Conservation (phyloP, 352 stramenopile species). For the Globisporangium okanoganense region DNA sequence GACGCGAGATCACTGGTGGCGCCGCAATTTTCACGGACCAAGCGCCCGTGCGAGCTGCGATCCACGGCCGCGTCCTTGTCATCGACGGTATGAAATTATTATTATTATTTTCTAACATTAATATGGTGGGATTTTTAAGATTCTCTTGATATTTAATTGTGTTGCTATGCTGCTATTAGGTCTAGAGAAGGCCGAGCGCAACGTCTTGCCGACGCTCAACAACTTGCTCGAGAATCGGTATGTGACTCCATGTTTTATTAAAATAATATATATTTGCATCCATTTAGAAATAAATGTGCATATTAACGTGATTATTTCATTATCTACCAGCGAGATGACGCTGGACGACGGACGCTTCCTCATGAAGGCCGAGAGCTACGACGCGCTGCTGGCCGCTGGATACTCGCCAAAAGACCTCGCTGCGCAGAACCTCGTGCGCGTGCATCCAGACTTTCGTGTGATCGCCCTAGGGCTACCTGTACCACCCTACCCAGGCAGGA, state of each 20-base stretch:
- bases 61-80: conserved; percentile 91
- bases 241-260: neutral
- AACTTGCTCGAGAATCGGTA: conserved; percentile 95
- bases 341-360: conserved; percentile 94
- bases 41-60: conserved; percentile 91
- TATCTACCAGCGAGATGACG: conserved; percentile 78
- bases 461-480: conserved; percentile 87
- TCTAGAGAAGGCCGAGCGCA: conserved; percentile 94
- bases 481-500: conserved; percentile 81
- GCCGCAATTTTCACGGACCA: conserved; percentile 88
- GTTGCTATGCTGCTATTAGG: conserved; percentile 22
- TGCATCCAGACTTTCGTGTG: conserved; percentile 92
- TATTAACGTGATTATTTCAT: neutral
- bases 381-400: conserved; percentile 52
- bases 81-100: conserved; percentile 85
- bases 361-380: conserved; percentile 83
- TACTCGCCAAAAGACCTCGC: conserved; percentile 45
- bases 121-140: too few relatives aligned
- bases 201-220: conserved; percentile 97
- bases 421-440: conserved; percentile 70
- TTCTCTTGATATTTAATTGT: neutral
- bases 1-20: conserved; percentile 65
- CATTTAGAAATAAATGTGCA: too few relatives aligned
- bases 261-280: too few relatives aligned
- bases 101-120: neutral